Conservation (phyloP, 2,329 filamentous ascomycete species). For the Escovopsis sp. region DNA sequence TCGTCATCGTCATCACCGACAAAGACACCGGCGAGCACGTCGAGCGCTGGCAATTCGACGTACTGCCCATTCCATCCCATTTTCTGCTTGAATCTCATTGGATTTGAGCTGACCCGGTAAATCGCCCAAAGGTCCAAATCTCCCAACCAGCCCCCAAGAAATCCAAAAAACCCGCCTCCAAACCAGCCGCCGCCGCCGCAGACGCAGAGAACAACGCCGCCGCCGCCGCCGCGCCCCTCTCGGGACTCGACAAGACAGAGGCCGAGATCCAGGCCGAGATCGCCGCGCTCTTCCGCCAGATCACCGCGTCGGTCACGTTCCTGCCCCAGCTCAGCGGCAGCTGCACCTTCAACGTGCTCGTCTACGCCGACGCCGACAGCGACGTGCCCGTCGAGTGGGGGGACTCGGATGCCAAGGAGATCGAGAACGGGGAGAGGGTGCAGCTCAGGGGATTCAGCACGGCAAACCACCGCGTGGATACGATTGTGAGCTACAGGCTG, state of each 20-base stretch:
- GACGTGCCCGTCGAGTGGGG: slow-evolving; percentile 98
- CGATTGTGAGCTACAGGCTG: slow-evolving; percentile 80
- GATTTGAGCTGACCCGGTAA: not conserved
- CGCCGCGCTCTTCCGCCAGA: slow-evolving; percentile 91
- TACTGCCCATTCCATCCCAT: slow-evolving; percentile 22
- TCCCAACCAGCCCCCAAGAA: slow-evolving; percentile 18
- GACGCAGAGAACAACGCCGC: slow-evolving; percentile 55
- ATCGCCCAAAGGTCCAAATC: slow-evolving; percentile 11
- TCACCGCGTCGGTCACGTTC: slow-evolving; percentile 95
- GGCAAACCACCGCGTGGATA: slow-evolving; percentile 85
- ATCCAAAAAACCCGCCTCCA: slow-evolving; percentile 34
- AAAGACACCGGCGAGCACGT: slow-evolving; percentile 95
- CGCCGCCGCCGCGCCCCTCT: slow-evolving; percentile 8
- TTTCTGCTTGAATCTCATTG: slow-evolving; percentile 1
- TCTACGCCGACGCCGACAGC: slow-evolving; percentile 92
- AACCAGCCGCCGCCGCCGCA: slow-evolving; percentile 35
- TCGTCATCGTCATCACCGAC: slow-evolving; percentile 91
- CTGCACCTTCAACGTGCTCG: slow-evolving; percentile 96
- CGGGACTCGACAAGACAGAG: slow-evolving; percentile 65
- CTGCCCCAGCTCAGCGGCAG: slow-evolving; percentile 77
- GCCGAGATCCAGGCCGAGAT: slow-evolving; percentile 91
- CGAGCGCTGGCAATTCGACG: slow-evolving; percentile 96
- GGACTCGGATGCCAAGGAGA: slow-evolving; percentile 95
- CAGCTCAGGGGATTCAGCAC: slow-evolving; percentile 94
- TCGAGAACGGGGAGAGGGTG: slow-evolving; percentile 84